Evolutionary conservation across 495 filamentous ascomycete species (phyloP).

Genomic region (Penicillium manginii): DNA sequence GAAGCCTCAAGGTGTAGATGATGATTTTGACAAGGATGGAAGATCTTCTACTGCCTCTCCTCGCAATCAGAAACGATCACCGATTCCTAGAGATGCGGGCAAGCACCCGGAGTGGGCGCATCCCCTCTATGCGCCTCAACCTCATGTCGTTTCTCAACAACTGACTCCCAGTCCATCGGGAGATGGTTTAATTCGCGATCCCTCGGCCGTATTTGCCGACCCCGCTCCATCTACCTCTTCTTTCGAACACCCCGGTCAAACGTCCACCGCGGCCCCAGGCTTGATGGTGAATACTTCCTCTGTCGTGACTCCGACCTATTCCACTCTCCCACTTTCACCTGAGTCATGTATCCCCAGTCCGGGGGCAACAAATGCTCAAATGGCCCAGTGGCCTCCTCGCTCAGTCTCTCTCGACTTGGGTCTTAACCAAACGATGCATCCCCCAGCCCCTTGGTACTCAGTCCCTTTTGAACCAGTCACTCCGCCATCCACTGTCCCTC

Average conservation of each 20-base stretch:
- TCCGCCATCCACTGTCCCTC: slow-evolving; percentile 31
- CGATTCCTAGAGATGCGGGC: slow-evolving; percentile 7
- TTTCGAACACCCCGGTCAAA: slow-evolving; percentile 35
- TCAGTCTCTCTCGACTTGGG: slow-evolving; percentile 32
- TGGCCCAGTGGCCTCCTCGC: slow-evolving; percentile 26
- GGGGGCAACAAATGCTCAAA: slow-evolving; percentile 11
- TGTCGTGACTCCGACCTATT: slow-evolving; percentile 27
- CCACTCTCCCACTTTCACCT: slow-evolving; percentile 32
- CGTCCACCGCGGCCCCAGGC: slow-evolving; percentile 27
- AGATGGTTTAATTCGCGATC: slow-evolving; percentile 27
- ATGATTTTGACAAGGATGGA: slow-evolving; percentile 35
- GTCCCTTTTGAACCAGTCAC: slow-evolving; percentile 37
- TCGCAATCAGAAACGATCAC: slow-evolving; percentile 17
- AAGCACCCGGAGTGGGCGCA: slow-evolving; percentile 21
- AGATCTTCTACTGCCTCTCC: slow-evolving; percentile 28
- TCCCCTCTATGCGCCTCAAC: slow-evolving; percentile 21
- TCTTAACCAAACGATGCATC: slow-evolving; percentile 21
- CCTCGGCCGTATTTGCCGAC: slow-evolving; percentile 15
- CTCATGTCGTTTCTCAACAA: slow-evolving; percentile 23
- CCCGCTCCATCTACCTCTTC: slow-evolving; percentile 29
- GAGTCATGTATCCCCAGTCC: slow-evolving; percentile 33
- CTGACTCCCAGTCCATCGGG: slow-evolving; percentile 32
- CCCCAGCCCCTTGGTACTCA: slow-evolving; percentile 39
- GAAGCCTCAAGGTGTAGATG: slow-evolving; percentile 36
- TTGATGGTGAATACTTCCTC: slow-evolving; percentile 29